A percentile compares a stretch with the other conserved stretches of the same genome.
These are phyloP conservation scores for Monilinia polystroma DNA, from an alignment of 2,329 filamentous ascomycete genomes.

Conservation along the genomic window DNA sequence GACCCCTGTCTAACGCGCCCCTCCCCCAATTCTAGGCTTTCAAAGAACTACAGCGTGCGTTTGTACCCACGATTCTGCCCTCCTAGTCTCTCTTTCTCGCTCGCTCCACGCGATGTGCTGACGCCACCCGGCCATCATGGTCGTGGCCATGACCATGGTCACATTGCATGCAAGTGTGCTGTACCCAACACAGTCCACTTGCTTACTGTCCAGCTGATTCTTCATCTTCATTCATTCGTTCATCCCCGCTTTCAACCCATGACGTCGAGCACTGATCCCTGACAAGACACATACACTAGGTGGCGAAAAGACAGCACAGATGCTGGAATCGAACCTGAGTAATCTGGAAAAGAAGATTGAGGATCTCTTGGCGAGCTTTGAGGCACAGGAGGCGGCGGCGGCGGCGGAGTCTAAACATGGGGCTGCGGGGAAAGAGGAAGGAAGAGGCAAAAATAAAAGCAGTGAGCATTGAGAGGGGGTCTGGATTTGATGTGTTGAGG, in stretches of 20 bases:
- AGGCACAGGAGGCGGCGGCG: constrained; percentile 34
- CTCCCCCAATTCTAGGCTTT: constrained; percentile 13
- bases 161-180: too few relatives aligned
- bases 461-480: constrained; percentile 2
- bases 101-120: background rate
- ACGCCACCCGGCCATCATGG: background rate
- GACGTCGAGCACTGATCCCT: background rate
- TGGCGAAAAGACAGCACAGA: constrained; percentile 54
- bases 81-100: background rate
- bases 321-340: constrained; percentile 53
- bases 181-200: too few relatives aligned
- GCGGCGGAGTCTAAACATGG: background rate
- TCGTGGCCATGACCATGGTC: background rate
- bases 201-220: background rate
- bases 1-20: constrained; percentile 18
- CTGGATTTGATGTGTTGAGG: background rate
- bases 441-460: background rate
- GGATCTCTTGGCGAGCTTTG: constrained; percentile 52
- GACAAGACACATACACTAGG: constrained; percentile 22
- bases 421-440: background rate
- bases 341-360: constrained; percentile 57
- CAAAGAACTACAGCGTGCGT: constrained; percentile 23
- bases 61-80: background rate
- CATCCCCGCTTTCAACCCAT: background rate
- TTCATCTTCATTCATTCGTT: background rate